Base-by-base conservation (phyloP, 2,329 filamentous ascomycete genomes). In the Fusarium tricinctum region DNA sequence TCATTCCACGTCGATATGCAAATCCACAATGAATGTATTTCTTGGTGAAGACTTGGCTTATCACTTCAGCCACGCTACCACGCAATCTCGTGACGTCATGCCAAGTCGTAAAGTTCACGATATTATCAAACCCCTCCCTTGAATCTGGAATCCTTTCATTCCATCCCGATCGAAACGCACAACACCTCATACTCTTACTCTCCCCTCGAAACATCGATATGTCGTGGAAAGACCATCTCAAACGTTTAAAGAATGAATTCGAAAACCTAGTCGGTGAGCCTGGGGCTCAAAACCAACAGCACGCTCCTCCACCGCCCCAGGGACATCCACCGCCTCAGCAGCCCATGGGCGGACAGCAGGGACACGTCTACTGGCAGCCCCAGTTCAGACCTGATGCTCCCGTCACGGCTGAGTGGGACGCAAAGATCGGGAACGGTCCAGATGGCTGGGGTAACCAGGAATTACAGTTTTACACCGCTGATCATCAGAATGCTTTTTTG, bases 361-460 rank as follows among this genome's bases (percentile, higher is more conserved):
- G 58, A 19, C 63, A 68, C 19, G 67, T 78, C 3, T 88, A 88
- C 76, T 89, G 86, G 86, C 81, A 81, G 59, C 82, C 86, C 1
- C 79, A 78, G 9, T 86, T 88, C 69, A 75, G 79, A 28, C 80
- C 83, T 1, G 76, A 79, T 15, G 78, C 79, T 4, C 81, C 84
- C 0, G 79, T 89, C 5, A 79, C 79, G 0, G 75, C 78, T 5
- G 82, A 88, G 65, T 89, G 88, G 78, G 78, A 85, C 6, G 82
- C 85, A 30, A 85, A 88, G 73, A 79, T 84, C 46, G 82, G 84
- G 28, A 83, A 83, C 33, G 86, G 86, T 28, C 82, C 81, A n/a
- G 82, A 87, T 71, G 86, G 87, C 38, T 89, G 87, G 87, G 87
- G 87, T 22, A 89, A 89, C 72, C 84, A 87, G 63, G 87, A 89